Evolutionary conservation across 1,284 basidiomycete genomes (phyloP).

Genomic region (Boletus smithii): DNA sequence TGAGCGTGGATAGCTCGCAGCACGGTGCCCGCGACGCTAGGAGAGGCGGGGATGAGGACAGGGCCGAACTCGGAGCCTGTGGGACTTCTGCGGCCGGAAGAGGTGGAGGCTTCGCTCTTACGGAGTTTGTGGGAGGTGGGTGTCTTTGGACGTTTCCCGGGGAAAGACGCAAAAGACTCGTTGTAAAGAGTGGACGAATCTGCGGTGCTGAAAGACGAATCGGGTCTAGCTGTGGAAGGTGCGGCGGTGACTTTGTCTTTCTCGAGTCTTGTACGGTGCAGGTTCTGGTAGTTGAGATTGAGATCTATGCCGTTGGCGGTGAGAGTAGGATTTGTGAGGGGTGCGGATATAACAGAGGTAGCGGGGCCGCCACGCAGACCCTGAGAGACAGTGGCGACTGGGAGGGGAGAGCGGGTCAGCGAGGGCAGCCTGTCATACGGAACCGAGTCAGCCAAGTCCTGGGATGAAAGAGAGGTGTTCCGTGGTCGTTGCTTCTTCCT

Average conservation of each 20-base stretch:
- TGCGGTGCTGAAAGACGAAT: constrained; percentile 52
- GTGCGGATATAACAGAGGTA: constrained; percentile 58
- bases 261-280: too few relatives aligned
- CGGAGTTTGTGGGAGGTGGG: constrained; percentile 43
- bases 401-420: constrained; percentile 52
- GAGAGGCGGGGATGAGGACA: constrained; percentile 38
- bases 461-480: constrained; percentile 44
- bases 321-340: constrained; percentile 73
- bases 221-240: constrained; percentile 38
- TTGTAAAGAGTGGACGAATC: constrained; percentile 60
- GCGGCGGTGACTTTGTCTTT: constrained; percentile 47
- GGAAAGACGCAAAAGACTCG: constrained; percentile 40
- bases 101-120: constrained; percentile 52
- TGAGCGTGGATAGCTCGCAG: constrained; percentile 52
- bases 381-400: constrained; percentile 55
- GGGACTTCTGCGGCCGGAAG: constrained; percentile 43
- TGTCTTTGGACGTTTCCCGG: constrained; percentile 37
- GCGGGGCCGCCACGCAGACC: constrained; percentile 43
- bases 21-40: constrained; percentile 33
- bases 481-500: constrained; percentile 45
- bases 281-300: constrained; percentile 59
- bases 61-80: constrained; percentile 47
- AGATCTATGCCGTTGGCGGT: constrained; percentile 66
- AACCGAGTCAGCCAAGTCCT: constrained; percentile 56
- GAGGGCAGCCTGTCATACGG: constrained; percentile 69